phyloP scores from a whole-genome alignment of 73 alveolate genomes.

The Paramecium bursaria region DNA sequence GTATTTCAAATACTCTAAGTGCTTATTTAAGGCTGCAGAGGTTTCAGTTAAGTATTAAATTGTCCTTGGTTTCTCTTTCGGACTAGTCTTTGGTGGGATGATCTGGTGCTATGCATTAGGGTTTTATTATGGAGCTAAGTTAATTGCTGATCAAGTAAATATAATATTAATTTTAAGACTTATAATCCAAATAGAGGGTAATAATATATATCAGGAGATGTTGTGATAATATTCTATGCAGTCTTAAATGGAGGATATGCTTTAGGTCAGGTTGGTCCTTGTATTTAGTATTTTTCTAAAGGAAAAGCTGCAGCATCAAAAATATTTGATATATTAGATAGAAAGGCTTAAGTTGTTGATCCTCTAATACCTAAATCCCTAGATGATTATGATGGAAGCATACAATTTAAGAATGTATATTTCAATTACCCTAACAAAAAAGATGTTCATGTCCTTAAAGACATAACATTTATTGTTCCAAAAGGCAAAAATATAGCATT shows the following conservation, averaged over 20 bases:
- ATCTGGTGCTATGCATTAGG: slow-evolving; percentile 62
- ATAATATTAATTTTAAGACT: slow-evolving; percentile 9
- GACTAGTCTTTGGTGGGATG: slow-evolving; percentile 56
- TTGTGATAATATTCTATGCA: slow-evolving; percentile 73
- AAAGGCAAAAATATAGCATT: slow-evolving; percentile 81
- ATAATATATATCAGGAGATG: slow-evolving; percentile 75
- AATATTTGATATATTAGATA: slow-evolving; percentile 58
- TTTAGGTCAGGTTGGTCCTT: slow-evolving; percentile 78
- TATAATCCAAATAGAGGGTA: slow-evolving; percentile 42
- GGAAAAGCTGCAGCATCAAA: slow-evolving; percentile 70
- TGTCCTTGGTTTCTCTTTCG: slow-evolving; percentile 49
- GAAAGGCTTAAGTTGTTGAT: slow-evolving; percentile 35
- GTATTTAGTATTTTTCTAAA: slow-evolving; percentile 75
- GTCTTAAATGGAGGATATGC: slow-evolving; percentile 74
- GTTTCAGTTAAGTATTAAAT: neutral
- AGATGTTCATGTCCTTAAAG: slow-evolving; percentile 51
- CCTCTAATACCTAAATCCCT: slow-evolving; percentile 19
- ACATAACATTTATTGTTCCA: slow-evolving; percentile 68
- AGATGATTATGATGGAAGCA: slow-evolving; percentile 53
- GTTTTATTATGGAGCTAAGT: slow-evolving; percentile 70
- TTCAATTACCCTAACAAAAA: slow-evolving; percentile 70
- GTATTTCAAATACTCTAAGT: neutral
- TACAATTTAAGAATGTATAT: slow-evolving; percentile 41
- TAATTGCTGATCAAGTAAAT: slow-evolving; percentile 34
- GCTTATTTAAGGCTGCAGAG: neutral